phyloP scores from a whole-genome alignment of 345 rosid genomes.

The Salix purpurea region DNA sequence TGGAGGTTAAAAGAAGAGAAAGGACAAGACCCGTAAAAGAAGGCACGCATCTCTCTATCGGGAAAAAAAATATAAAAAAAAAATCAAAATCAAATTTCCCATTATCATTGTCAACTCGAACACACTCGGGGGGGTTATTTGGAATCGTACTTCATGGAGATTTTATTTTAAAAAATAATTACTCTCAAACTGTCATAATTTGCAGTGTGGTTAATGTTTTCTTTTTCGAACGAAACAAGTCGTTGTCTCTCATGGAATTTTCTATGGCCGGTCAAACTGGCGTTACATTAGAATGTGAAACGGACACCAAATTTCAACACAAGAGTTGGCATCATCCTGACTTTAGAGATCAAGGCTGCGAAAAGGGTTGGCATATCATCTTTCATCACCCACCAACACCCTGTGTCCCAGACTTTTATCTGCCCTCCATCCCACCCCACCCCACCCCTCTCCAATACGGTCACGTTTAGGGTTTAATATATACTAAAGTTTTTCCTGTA shows the following conservation, averaged over 20 bases:
- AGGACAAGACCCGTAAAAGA: conserved; percentile 26
- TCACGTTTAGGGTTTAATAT: background rate
- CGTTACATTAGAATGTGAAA: background rate
- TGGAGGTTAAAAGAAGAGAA: conserved; percentile 18
- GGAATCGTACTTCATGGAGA: no score
- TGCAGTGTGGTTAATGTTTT: background rate
- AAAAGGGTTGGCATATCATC: conserved; percentile 2
- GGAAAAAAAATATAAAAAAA: no score
- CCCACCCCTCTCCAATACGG: background rate
- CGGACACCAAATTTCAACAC: background rate
- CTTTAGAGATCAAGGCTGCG: conserved; percentile 22
- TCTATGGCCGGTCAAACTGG: conserved; percentile 20
- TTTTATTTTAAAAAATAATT: no score
- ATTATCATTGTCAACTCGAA: no score
- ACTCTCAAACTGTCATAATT: background rate
- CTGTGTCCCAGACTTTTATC: background rate
- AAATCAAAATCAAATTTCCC: no score
- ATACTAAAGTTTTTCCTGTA: no score
- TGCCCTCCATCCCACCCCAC: background rate
- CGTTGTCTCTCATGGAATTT: background rate
- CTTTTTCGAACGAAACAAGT: background rate
- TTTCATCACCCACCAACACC: background rate
- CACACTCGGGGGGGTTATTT: no score
- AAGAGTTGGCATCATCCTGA: background rate
- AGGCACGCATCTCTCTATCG: conserved; percentile 9